Evolutionary conservation across 352 stramenopile species (phyloP).

Genomic region (Pythium rhizo-oryzae): DNA sequence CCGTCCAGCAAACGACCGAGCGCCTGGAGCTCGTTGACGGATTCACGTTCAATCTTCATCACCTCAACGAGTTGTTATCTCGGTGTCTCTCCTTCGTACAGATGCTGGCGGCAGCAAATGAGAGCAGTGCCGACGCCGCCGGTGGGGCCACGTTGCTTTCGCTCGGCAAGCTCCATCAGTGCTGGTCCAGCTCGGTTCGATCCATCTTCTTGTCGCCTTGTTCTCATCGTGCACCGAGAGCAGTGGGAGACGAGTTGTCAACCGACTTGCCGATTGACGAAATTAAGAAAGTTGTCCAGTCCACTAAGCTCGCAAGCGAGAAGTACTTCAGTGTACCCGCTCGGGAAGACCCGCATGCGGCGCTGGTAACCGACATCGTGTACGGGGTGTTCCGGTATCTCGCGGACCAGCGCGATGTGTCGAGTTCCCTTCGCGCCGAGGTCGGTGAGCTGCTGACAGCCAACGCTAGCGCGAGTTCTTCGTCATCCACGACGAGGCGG

Average conservation of each 20-base stretch:
- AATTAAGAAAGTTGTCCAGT: slow-evolving; percentile 33
- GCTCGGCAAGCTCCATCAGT: slow-evolving; percentile 63
- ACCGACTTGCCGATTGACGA: slow-evolving; percentile 10
- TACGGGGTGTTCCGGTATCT: slow-evolving; percentile 42
- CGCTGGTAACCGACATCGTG: slow-evolving; percentile 38
- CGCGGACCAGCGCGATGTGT: not conserved
- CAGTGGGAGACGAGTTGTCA: not conserved
- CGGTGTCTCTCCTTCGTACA: slow-evolving; percentile 41
- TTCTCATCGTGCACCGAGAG: not conserved
- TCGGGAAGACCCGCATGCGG: slow-evolving; percentile 28
- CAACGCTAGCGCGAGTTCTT: slow-evolving; percentile 32
- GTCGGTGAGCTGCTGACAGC: slow-evolving; percentile 30
- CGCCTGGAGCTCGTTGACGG: slow-evolving; percentile 11
- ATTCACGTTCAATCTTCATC: slow-evolving; percentile 57
- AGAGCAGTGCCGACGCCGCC: not conserved
- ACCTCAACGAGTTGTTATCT: slow-evolving; percentile 41
- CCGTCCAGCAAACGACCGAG: slow-evolving; percentile 36
- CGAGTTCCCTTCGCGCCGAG: not conserved
- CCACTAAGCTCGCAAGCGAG: slow-evolving; percentile 42
- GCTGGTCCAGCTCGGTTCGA: slow-evolving; percentile 56
- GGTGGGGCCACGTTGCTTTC: slow-evolving; percentile 39
- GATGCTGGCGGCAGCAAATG: not conserved
- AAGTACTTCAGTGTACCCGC: slow-evolving; percentile 74
- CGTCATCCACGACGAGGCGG: not conserved
- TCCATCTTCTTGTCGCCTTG: slow-evolving; percentile 48